Percentiles rank a stretch among this genome's conserved stretches.
These are phyloP conservation scores for Blastomyces emzantsi DNA, from an alignment of 2,329 filamentous ascomycete species.

Conservation along the genomic window DNA sequence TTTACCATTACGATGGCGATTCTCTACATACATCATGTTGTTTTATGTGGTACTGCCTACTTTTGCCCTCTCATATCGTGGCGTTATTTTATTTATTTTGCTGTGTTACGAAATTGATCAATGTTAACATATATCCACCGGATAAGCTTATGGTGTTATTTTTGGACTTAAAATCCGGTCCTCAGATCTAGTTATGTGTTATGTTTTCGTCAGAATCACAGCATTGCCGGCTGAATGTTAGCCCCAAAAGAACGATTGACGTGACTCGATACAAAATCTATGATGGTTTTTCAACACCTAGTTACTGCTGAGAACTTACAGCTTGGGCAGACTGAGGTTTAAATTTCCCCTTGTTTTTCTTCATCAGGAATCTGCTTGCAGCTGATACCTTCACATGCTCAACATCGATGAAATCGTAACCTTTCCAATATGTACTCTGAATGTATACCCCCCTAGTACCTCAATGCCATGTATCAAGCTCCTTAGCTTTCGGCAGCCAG, in stretches of 20 bases:
- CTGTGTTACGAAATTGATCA: not conserved
- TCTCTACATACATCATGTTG: not conserved
- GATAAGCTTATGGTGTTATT: not conserved
- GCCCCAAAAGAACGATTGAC: not conserved
- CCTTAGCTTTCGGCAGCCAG: not conserved
- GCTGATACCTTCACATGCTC: constrained; percentile 2
- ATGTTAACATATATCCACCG: not conserved
- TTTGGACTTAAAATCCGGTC: not conserved
- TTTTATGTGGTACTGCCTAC: not conserved
- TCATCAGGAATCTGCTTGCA: not conserved
- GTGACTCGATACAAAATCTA: no score
- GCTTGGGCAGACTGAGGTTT: not conserved
- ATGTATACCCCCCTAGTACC: not conserved
- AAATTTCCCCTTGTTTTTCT: not conserved
- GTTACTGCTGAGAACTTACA: not conserved
- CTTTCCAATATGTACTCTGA: not conserved
- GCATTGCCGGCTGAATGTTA: not conserved
- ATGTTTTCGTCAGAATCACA: not conserved
- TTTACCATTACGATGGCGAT: constrained; percentile 1
- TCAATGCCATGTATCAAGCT: not conserved
- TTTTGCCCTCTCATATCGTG: not conserved
- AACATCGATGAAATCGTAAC: not conserved
- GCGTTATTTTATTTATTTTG: not conserved
- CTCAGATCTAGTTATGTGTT: not conserved
- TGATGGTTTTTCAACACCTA: not conserved